Evolutionary conservation across 23 red algal genomes (phyloP).

Genomic region (Rhodosorus marinus): DNA sequence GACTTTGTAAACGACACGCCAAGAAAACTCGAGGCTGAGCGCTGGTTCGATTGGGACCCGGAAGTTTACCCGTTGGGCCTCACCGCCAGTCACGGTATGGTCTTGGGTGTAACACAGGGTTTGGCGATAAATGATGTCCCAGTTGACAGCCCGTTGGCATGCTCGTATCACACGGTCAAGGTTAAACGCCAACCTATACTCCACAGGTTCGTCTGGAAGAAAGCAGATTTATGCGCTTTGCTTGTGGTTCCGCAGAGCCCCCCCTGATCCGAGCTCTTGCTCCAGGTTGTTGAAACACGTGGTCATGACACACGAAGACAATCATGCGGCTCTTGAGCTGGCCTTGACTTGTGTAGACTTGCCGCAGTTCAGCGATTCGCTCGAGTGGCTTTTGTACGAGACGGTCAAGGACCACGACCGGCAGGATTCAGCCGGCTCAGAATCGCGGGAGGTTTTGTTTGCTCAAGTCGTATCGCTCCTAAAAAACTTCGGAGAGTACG

Average conservation of each 20-base stretch:
- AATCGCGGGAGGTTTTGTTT: slow-evolving; percentile 9
- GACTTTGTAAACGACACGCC: not conserved
- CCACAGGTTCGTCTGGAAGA: too few relatives aligned
- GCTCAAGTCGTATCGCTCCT: slow-evolving; percentile 40
- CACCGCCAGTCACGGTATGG: slow-evolving; percentile 29
- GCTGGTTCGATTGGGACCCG: slow-evolving; percentile 77
- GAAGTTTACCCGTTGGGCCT: slow-evolving; percentile 63
- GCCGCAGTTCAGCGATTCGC: slow-evolving; percentile 75
- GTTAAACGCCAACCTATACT: slow-evolving; percentile 66
- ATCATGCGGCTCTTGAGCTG: slow-evolving; percentile 31
- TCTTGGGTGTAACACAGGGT: slow-evolving; percentile 47
- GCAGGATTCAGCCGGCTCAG: not conserved
- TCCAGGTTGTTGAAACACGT: slow-evolving; percentile 50
- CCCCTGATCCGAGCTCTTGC: too few relatives aligned
- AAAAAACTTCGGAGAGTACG: slow-evolving; percentile 97
- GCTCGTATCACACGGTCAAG: slow-evolving; percentile 18
- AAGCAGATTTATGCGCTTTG: too few relatives aligned
- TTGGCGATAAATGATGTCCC: slow-evolving; percentile 14
- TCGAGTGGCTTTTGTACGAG: slow-evolving; percentile 83
- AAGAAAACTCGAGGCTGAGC: slow-evolving; percentile 30
- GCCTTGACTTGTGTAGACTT: slow-evolving; percentile 45
- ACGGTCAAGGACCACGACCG: slow-evolving; percentile 51
- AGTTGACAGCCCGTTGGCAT: not conserved
- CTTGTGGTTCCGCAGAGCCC: too few relatives aligned
- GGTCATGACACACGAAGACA: slow-evolving; percentile 31